Conservation (phyloP, 805 yeast species). For the Schwanniomyces occidentalis region DNA sequence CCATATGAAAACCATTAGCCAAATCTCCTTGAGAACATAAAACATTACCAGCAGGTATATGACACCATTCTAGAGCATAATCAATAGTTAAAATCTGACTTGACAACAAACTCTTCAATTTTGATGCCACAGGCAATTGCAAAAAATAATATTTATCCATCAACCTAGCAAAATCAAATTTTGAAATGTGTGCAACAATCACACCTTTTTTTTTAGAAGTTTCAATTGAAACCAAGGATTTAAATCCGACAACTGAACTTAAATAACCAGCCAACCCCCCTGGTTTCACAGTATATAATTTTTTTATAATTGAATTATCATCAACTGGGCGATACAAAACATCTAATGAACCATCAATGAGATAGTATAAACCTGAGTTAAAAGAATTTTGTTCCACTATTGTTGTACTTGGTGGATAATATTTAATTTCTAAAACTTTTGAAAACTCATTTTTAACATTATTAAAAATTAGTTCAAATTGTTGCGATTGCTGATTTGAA, state of each 20-base stretch:
- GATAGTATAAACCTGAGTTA: conserved; percentile 75
- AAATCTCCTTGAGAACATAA: conserved; percentile 79
- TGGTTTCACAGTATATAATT: conserved; percentile 57
- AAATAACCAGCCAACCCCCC: conserved; percentile 91
- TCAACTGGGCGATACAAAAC: conserved; percentile 41
- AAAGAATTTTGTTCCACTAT: conserved; percentile 65
- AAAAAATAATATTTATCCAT: conserved; percentile 76
- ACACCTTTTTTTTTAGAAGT: conserved; percentile 65
- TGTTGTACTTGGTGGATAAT: conserved; percentile 51
- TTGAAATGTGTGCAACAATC: conserved; percentile 63
- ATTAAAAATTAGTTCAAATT: conserved; percentile 42
- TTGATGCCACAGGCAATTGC: conserved; percentile 74
- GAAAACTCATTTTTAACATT: conserved; percentile 59
- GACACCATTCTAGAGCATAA: conserved; percentile 94
- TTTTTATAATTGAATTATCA: conserved; percentile 18
- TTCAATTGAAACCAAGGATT: conserved; percentile 69
- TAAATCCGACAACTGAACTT: conserved; percentile 75
- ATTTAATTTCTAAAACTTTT: conserved; percentile 56
- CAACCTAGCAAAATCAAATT: conserved; percentile 58
- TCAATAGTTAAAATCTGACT: conserved; percentile 72
- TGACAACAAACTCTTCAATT: conserved; percentile 66
- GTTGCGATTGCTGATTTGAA: conserved; percentile 4
- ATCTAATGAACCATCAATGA: conserved; percentile 75
- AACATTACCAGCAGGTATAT: conserved; percentile 80
- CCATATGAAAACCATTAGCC: conserved; percentile 89